Evolutionary conservation across 2,329 filamentous ascomycete species (phyloP), one percentile per base, ranked within the genome.

Genomic region (Ceratocystis cubensis): DNA sequence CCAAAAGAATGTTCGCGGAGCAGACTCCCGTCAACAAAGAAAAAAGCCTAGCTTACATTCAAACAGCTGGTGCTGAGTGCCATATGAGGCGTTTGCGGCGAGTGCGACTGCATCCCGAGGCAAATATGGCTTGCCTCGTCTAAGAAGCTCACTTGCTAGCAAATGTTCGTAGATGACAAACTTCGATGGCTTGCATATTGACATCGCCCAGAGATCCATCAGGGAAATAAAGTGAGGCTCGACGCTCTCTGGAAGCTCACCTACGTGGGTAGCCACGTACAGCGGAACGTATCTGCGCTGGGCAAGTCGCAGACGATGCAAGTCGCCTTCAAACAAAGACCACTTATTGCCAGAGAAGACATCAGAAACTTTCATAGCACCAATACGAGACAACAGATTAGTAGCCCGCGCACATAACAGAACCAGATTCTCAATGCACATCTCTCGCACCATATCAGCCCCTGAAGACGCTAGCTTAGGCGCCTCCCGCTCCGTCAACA

Each of bases 181-280:
- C 50, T 73, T 37, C 2, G 70, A 73, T 3, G 84, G 82, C 70
- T 82, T 82, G 53, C 79, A 76, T 59, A 85, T 74, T 6, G 79
- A 77, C 22, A 80, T 71, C 53, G 82, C 70, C 79, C 84, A 85
- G n/a, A 84, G 72, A 50, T 81, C 78, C 3, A 80, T 73, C 8
- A 81, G 71, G 7, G 76, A 78, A n/a, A 77, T 74, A 1, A 75
- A 77, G 2, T 80, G 71, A 48, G 80, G 75, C 68, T 75, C 75
- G 68, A 82, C 80, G 64, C 81, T 78, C 45, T 79, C 75, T 22
- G 81, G 71, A 6, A 75, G 75, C 61, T 78, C 73, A 65, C 79
- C 78, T 22, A 84, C 72, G 7, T 86, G 73, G 0, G 75, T 77
- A 1, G 78, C 74, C 28, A 84, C 71, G 70, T 85, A 85, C 6